Percentiles rank a stretch among this genome's conserved stretches.
Evolutionary conservation across 2,329 filamentous ascomycete genomes (phyloP).

Genomic region (Kalmusia sp.): DNA sequence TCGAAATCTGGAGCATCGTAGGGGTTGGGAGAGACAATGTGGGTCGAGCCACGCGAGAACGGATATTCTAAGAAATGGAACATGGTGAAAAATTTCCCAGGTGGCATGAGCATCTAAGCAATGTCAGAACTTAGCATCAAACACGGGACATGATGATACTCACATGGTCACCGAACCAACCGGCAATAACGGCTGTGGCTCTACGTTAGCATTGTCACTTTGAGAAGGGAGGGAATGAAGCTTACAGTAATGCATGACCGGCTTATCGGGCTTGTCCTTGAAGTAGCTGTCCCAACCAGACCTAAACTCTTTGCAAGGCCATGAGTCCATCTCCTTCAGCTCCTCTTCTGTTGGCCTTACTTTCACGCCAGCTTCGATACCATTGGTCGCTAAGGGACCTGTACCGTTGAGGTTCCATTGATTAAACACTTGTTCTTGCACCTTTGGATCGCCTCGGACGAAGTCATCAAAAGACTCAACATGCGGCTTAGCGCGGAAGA

Average conservation of each 20-base stretch:
- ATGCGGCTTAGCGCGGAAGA: constrained; percentile 75
- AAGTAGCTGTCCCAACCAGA: constrained; percentile 83
- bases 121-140: constrained; percentile 37
- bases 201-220: not conserved
- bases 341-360: constrained; percentile 74
- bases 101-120: constrained; percentile 63
- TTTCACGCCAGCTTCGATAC: constrained; percentile 82
- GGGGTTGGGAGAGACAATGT: constrained; percentile 74
- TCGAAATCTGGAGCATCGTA: constrained; percentile 81
- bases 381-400: constrained; percentile 78
- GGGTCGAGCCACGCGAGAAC: constrained; percentile 74
- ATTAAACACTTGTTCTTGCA: constrained; percentile 75
- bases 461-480: constrained; percentile 84
- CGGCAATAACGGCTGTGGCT: constrained; percentile 66
- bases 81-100: constrained; percentile 84
- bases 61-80: constrained; percentile 83
- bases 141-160: constrained; percentile 10
- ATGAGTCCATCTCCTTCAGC: constrained; percentile 70
- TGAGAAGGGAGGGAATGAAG: not conserved
- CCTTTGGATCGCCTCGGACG: constrained; percentile 73
- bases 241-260: constrained; percentile 79
- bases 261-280: constrained; percentile 84
- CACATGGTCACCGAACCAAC: constrained; percentile 58
- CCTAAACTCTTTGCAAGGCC: constrained; percentile 77
- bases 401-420: constrained; percentile 84